Evolutionary conservation across 1,284 basidiomycete genomes (phyloP), one percentile per base, ranked within the genome.

Genomic region (Apiotrichum laibachii): DNA sequence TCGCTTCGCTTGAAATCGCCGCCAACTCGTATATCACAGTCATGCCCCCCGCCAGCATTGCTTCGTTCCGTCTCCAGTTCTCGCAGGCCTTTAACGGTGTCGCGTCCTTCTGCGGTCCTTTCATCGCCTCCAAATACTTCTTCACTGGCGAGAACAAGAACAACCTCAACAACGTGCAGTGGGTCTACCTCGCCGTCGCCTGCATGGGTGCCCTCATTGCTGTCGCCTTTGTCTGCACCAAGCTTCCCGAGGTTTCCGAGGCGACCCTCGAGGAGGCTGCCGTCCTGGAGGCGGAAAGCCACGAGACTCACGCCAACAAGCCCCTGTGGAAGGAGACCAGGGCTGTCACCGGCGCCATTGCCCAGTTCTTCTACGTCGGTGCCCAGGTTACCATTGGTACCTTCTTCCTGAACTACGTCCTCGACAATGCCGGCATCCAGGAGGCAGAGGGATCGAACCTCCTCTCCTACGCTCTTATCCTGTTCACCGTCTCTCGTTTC

Each of bases 1-100:
- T 81, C 21, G 33, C 61, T 16, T 45, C 55, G 18, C 61, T 63
- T 33, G 61, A 63, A 21, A 86, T 88, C 22, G 85, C 86, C 0
- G 89, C 89, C 58, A 90, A 90, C 79, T 88, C 86, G 18, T 91
- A 91, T 79, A 86, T 91, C 61, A 79, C 88, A 8, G 79, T 80
- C 62, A 74, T 79, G 72, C 73, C 75, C 7, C 74, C 75, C 8
- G 84, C 86, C 26, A 84, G 85, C 67, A 85, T 86, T 70, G 88
- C 89, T 51, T 86, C 88, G 11, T 86, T 87, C 71, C 84, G 89
- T 47, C 82, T 92, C 40, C 89, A 90, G 71, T 87, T 90, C 71
- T 88, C 86, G 54, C 89, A 91, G 77, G 86, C 87, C 2, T 90
- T 88, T 80, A 88, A 90, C 73, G 88, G 89, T 49, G 80, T 91